Evolutionary conservation across 1,284 basidiomycete genomes (phyloP).

Genomic region (Naganishia cerealis): DNA sequence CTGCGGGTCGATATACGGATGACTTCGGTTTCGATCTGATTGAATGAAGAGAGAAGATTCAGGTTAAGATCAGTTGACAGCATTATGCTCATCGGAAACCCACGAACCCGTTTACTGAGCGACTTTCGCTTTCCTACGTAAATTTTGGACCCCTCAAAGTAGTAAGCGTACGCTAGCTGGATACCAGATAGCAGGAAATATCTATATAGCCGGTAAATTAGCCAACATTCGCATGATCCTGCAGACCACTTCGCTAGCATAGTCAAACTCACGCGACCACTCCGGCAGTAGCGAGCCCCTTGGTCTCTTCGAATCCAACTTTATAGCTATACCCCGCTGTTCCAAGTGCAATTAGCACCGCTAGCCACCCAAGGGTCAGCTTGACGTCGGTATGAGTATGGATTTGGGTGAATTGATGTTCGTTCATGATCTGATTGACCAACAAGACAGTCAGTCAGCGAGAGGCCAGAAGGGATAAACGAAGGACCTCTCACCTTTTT

Average conservation of each 20-base stretch:
- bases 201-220: constrained; percentile 52
- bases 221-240: background rate
- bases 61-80: background rate
- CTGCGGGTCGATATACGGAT: constrained; percentile 28
- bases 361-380: constrained; percentile 45
- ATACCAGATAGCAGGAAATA: constrained; percentile 69
- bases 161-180: constrained; percentile 74
- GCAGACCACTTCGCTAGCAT: background rate
- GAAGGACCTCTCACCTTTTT: constrained; percentile 67
- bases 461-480: background rate
- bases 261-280: constrained; percentile 36
- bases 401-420: constrained; percentile 41
- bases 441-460: background rate
- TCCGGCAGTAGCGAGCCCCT: constrained; percentile 38
- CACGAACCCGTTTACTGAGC: constrained; percentile 52
- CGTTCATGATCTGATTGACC: constrained; percentile 38
- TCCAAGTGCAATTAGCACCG: constrained; percentile 40
- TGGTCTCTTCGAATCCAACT: constrained; percentile 42
- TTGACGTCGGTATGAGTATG: constrained; percentile 46
- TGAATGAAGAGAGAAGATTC: background rate
- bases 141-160: constrained; percentile 74
- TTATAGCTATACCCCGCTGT: constrained; percentile 43
- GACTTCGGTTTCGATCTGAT: constrained; percentile 35
- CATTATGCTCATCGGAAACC: background rate
- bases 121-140: constrained; percentile 48